Evolutionary conservation across 2,329 filamentous ascomycete genomes (phyloP), one percentile per base, ranked within the genome.

Genomic region (Incumbomyces delicatus): DNA sequence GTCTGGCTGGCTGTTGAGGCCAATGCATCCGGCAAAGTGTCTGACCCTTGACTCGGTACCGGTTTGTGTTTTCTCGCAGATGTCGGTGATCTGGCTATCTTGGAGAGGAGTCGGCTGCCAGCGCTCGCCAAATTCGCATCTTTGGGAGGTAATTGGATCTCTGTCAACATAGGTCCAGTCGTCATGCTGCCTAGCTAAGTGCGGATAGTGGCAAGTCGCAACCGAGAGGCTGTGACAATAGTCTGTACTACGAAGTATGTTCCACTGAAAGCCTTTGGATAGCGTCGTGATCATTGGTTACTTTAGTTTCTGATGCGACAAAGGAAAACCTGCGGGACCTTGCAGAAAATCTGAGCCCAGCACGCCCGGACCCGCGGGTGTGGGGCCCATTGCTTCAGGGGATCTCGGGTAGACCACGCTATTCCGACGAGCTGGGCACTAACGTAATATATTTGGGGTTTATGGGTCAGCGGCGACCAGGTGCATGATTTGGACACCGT

Each of bases 1-100:
- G 42, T 38, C n/a, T 36, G 22, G 7, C 10, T 12, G 6, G 18
- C 11, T 22, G 18, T n/a, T 6, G 14, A 11, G 2, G 34, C 17
- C n/a, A 14, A 14, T 16, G 31, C 5, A n/a, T 17, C 33, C n/a
- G 42, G 20, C 13, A 45, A n/a, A 5, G 33, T 17, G 30, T 45
- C 42, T 14, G 42, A 38, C 8, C 42, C 42, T 30, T 29, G 16
- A 38, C 42, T 45, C 17, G 33, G 33, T 14, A 37, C 34, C 14
- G 55, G 49, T 39, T 51, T 54, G 48, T 57, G 54, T 37, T 49
- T 48, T 36, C 50, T 48, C 33, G 52, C 54, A n/a, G 44, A 32
- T 11, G 44, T 46, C 38, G 55, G 55, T 3, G 55, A 56, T 49
- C 53, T 51, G 12, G 50, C 51, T 20, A 57, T 52, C 42, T 57